Conservation (phyloP, 176 grass and related monocot genomes). For the Oryza glaberrima region DNA sequence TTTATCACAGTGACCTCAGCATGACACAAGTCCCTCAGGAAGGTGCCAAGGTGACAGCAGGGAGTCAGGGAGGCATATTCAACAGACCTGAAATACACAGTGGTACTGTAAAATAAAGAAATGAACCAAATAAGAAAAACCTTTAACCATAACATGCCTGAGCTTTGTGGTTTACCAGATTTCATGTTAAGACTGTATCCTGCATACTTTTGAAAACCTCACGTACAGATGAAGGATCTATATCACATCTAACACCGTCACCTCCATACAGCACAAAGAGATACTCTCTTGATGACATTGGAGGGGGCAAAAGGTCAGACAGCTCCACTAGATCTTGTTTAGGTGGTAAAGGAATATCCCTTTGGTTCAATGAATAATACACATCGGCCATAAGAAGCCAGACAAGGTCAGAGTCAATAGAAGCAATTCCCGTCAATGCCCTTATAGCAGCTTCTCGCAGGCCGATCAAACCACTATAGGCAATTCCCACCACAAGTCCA, state of each 20-base stretch:
- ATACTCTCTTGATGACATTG: slow-evolving; percentile 67
- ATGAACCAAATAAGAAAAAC: background rate
- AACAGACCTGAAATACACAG: slow-evolving; percentile 20
- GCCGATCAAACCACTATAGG: slow-evolving; percentile 62
- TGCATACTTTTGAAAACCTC: slow-evolving; percentile 62
- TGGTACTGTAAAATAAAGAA: slow-evolving; percentile 19
- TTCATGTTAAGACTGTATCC: slow-evolving; percentile 34
- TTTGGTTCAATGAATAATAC: slow-evolving; percentile 75
- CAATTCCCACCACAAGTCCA: slow-evolving; percentile 89
- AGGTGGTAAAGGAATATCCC: slow-evolving; percentile 48
- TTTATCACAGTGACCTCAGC: background rate
- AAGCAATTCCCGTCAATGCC: slow-evolving; percentile 68
- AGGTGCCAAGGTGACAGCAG: background rate
- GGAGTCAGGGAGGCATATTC: slow-evolving; percentile 3
- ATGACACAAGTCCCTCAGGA: background rate
- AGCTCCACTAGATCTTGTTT: slow-evolving; percentile 49
- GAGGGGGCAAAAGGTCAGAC: slow-evolving; percentile 66
- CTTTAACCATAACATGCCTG: slow-evolving; percentile 9
- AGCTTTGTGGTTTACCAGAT: slow-evolving; percentile 4
- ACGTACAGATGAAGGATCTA: slow-evolving; percentile 60
- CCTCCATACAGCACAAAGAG: slow-evolving; percentile 80
- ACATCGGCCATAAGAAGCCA: slow-evolving; percentile 95
- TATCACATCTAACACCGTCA: slow-evolving; percentile 68
- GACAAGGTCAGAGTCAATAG: slow-evolving; percentile 82
- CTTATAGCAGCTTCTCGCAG: slow-evolving; percentile 70